Evolutionary conservation across 78 protist species (phyloP).

Genomic region (Dictyostelium firmibasis): DNA sequence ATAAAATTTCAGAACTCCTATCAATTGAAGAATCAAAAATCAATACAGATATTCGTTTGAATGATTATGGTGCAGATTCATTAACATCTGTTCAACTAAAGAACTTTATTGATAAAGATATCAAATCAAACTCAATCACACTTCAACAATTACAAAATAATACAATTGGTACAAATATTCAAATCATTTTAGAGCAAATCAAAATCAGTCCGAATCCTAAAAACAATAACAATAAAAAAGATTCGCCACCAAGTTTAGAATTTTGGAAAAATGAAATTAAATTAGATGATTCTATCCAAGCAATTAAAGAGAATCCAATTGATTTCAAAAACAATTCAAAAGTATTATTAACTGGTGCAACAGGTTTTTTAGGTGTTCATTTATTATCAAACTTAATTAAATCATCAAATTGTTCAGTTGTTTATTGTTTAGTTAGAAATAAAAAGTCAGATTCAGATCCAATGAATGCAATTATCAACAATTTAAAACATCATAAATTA

Average conservation of each 20-base stretch:
- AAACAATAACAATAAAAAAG: background rate
- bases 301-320: background rate
- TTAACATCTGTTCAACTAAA: background rate
- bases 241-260: background rate
- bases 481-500: background rate
- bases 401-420: background rate
- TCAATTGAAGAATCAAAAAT: conserved; percentile 8
- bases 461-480: background rate
- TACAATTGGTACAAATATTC: background rate
- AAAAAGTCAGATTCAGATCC: background rate
- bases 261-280: conserved; percentile 13
- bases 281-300: conserved; percentile 1
- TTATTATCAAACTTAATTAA: background rate
- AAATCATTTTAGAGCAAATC: background rate
- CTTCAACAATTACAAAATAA: background rate
- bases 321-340: background rate
- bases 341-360: conserved; percentile 44
- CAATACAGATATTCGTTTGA: background rate
- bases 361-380: conserved; percentile 39
- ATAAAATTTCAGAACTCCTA: conserved; percentile 23
- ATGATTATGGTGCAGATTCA: conserved; percentile 16
- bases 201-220: background rate
- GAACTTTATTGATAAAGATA: background rate
- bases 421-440: conserved; percentile 48
- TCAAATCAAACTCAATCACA: background rate